Evolutionary conservation across 2,329 filamentous ascomycete species (phyloP), one percentile per base, ranked within the genome.

Genomic region (Ophiostoma sp.): DNA sequence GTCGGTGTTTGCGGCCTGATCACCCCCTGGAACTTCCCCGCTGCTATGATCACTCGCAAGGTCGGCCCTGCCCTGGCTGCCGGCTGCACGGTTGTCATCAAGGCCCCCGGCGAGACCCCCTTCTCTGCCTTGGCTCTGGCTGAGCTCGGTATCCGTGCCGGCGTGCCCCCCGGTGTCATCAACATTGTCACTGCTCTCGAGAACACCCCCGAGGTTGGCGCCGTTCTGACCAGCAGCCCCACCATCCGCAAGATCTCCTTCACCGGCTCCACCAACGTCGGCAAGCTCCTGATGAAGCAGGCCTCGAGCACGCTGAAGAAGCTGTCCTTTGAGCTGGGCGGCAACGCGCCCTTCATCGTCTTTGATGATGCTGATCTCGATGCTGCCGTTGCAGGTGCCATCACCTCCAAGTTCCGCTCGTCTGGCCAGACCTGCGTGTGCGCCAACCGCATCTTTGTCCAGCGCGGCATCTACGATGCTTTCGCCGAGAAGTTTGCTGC

Each of bases 351-450:
- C 1, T 96, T 97, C 77, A 97, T 98, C 73, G 92, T 98, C 45
- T 98, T 98, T 75, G 93, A 98, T 75, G 94, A 98, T 75, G 91
- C 94, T 27, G 92, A 98, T 76, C 80, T 98, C 27, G 93, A 97
- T 69, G 81, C 82, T 4, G 95, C 95, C 2, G 92, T 98, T 0
- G 81, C 87, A 0, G 94, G 93, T 40, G 93, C 93, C 64, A 85
- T 98, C 67, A 81, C 88, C 38, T 93, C 87, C 75, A 99, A 98
- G 78, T 98, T 98, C 86, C 90, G 95, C 67, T 92, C 89, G 49
- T 96, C 92, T 0, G 95, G 95, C 47, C 95, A 99, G 82, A 98
- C 95, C 0, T 99, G 95, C 78, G 93, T 98, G 36, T 93, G 90
- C 75, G 91, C 91, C 40, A 96, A 96, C 81, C 84, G 92, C 42